Conservation (phyloP, 2,329 filamentous ascomycete species). For the Penicillium sp. region DNA sequence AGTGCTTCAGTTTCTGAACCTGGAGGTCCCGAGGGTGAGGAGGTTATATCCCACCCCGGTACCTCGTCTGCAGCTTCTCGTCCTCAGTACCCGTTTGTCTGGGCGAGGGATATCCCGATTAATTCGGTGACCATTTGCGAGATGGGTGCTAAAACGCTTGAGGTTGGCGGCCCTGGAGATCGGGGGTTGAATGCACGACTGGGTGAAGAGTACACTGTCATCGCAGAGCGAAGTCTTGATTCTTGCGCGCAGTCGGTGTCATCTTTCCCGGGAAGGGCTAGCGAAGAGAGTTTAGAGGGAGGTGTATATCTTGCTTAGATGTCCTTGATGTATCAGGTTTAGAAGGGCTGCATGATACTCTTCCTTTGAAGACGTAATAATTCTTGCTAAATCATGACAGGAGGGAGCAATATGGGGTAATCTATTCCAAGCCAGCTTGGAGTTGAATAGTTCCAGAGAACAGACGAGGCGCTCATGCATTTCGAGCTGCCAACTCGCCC, state of each 20-base stretch:
- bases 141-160: conserved; percentile 78
- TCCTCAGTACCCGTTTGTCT: conserved; percentile 54
- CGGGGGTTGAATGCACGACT: conserved; percentile 47
- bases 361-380: background rate
- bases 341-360: background rate
- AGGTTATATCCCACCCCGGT: background rate
- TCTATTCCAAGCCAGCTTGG: conserved; percentile 27
- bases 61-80: background rate
- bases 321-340: background rate
- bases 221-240: conserved; percentile 41
- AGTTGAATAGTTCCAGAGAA: background rate
- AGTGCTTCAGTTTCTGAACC: background rate
- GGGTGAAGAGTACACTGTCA: conserved; percentile 55
- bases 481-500: background rate
- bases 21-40: background rate
- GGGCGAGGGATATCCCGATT: conserved; percentile 69
- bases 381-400: conserved; percentile 9
- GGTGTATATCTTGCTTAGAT: background rate
- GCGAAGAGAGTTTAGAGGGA: background rate
- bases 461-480: background rate
- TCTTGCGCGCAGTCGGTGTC: conserved; percentile 2
- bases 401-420: background rate
- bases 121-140: conserved; percentile 75
- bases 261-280: background rate
- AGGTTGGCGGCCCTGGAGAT: conserved; percentile 39